A percentile compares a stretch with the other conserved stretches of the same genome.
Evolutionary conservation across 2,329 filamentous ascomycete species (phyloP).

Genomic region (Celoporthe dispersa): DNA sequence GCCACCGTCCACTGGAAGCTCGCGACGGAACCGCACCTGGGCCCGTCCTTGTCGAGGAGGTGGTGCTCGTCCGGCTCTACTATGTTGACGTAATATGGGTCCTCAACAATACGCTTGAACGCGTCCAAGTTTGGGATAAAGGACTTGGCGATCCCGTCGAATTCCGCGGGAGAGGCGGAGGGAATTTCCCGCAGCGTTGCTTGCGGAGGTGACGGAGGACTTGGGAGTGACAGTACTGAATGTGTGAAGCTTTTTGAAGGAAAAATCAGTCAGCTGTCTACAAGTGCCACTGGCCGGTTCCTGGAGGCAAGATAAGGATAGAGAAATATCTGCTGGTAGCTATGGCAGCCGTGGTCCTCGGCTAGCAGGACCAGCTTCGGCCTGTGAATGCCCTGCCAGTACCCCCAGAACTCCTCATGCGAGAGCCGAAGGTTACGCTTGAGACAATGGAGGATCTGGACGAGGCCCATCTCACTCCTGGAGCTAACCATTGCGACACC

Average conservation of each 20-base stretch:
- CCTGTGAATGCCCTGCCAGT: background rate
- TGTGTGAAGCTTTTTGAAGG: background rate
- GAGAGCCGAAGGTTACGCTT: background rate
- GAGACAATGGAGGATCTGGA: conserved; percentile 10
- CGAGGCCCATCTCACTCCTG: background rate
- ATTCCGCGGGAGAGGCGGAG: background rate
- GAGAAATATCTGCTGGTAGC: conserved; percentile 16
- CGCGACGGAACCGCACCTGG: background rate
- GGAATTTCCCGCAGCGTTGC: background rate
- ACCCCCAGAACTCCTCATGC: conserved; percentile 4
- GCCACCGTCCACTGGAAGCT: background rate
- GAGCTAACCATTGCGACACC: background rate
- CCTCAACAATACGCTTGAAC: conserved; percentile 8
- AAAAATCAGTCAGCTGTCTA: background rate
- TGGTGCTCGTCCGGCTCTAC: conserved; percentile 10
- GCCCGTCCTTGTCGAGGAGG: background rate
- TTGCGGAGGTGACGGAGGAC: background rate
- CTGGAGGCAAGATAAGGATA: too few species aligned
- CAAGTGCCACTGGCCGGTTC: background rate
- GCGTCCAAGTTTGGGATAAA: background rate
- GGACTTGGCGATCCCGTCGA: conserved; percentile 11
- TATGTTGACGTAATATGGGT: conserved; percentile 5
- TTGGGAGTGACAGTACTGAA: background rate
- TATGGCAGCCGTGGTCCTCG: conserved; percentile 3
- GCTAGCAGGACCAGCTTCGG: conserved; percentile 14